Base-by-base conservation (phyloP, 106 monocot genomes). In the Posidonia australis region DNA sequence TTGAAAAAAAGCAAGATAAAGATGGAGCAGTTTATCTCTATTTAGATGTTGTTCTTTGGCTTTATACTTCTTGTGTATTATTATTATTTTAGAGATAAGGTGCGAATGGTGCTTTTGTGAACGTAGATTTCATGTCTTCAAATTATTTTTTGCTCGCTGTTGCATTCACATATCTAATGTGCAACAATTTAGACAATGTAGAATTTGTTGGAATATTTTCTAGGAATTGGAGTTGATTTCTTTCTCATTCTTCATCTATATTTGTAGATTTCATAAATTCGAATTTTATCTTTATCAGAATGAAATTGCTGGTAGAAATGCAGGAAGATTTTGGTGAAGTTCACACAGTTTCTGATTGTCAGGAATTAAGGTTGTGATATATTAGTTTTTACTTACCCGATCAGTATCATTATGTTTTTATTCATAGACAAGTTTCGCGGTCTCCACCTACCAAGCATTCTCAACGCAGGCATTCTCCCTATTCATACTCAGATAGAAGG, bases 371-470 rank as follows among this genome's bases (percentile, higher is more conserved):
- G 61, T 62, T 62, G 61, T 62, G 44, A 64, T 31, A 32, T 31
- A 18, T 64, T 66, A 53, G 55, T 64, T 57, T 83, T 67, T 76
- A 82, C 84, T 92, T 71, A 91, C 78, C 64, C 58, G 49, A 66
- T 68, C 58, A 79, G 83, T 75, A 75, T 91, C 60, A 86, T 87
- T 54, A 79, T 79, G 65, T 70, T 77, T 79, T 78, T 79, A 81
- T 92, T 77, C 87, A 47, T 87, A 92, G 92, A 92, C 92, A 77
- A 78, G 70, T 54, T 73, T 92, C 92, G 79, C 76, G 87, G 84
- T 92, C 92, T 80, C 92, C 87, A 76, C 79, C 58, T 84, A 80
- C 79, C 79, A 92, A 87, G 84, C 84, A 92, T 82, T 84, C 92
- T 71, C 92, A 87, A 64, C 79, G 73, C 79, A 81, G 84, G 73